Percentiles rank a stretch among this genome's conserved stretches.
phyloP scores from a whole-genome alignment of 176 grass and related monocot genomes.

The Oryza glumipatula region DNA sequence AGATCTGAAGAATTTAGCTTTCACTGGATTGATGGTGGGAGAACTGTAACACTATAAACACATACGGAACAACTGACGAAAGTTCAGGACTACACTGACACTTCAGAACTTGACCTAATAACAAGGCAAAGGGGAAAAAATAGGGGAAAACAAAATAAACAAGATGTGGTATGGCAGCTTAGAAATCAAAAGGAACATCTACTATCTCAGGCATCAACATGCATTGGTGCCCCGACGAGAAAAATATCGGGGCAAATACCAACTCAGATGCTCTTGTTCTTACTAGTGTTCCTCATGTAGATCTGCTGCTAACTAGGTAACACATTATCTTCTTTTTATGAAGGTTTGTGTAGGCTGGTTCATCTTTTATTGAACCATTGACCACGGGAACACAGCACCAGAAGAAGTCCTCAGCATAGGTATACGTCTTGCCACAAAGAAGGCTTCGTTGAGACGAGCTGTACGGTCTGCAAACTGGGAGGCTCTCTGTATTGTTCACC shows the following conservation, averaged over 20 bases:
- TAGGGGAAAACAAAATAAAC: background rate
- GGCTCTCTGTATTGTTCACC: slow-evolving; percentile 54
- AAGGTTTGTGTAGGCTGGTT: slow-evolving; percentile 26
- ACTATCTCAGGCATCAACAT: slow-evolving; percentile 22
- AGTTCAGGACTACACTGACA: background rate
- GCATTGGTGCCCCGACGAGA: slow-evolving; percentile 14
- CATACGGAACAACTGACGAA: background rate
- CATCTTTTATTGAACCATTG: slow-evolving; percentile 63
- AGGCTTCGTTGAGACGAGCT: slow-evolving; percentile 64
- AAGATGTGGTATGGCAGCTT: background rate
- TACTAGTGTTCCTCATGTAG: slow-evolving; percentile 2
- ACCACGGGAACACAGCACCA: slow-evolving; percentile 55
- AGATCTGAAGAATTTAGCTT: background rate
- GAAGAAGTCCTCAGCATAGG: slow-evolving; percentile 57
- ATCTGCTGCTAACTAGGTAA: slow-evolving; percentile 16
- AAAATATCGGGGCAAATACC: background rate
- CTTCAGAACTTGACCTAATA: slow-evolving; percentile 1
- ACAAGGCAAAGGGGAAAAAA: background rate
- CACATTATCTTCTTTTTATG: background rate
- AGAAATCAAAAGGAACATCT: slow-evolving; percentile 3
- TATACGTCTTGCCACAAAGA: slow-evolving; percentile 58
- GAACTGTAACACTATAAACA: background rate
- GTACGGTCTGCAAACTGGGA: slow-evolving; percentile 55
- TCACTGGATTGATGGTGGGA: slow-evolving; percentile 2
- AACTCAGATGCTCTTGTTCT: slow-evolving; percentile 19